Percentiles rank a stretch among this genome's conserved stretches.
Evolutionary conservation across 306 rosid genomes (phyloP).

Genomic region (Lathyrus oleraceus): DNA sequence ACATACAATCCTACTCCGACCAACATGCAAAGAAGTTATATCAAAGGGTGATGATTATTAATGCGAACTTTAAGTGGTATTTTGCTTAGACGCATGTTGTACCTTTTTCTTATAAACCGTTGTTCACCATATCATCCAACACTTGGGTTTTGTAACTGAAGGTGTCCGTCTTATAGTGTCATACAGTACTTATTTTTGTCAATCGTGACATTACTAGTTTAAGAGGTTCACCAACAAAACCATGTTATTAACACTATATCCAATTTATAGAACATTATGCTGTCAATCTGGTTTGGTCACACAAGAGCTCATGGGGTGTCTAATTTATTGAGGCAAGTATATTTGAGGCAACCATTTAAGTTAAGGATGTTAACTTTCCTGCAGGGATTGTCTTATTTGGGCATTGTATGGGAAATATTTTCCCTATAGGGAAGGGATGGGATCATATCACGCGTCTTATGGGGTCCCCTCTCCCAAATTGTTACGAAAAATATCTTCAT

Average conservation of each 20-base stretch:
- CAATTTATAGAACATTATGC: neutral
- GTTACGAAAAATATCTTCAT: no score
- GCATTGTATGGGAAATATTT: neutral
- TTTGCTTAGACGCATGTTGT: conserved; percentile 1
- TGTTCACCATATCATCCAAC: neutral
- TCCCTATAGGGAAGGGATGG: no score
- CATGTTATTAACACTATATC: neutral
- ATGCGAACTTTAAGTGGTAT: conserved; percentile 19
- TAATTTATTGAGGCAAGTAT: neutral
- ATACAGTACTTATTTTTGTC: neutral
- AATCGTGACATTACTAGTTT: neutral
- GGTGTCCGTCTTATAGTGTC: neutral
- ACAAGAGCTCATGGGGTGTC: neutral
- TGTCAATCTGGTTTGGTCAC: neutral
- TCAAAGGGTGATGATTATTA: conserved; percentile 93
- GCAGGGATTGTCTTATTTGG: neutral
- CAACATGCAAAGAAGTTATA: conserved; percentile 97
- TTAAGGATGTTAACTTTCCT: neutral
- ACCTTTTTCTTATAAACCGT: conserved; percentile 18
- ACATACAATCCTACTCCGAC: conserved; percentile 88
- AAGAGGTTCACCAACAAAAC: conserved; percentile 6
- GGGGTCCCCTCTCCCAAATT: no score
- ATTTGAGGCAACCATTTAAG: neutral
- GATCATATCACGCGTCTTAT: no score
- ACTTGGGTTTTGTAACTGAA: neutral